Conservation (phyloP, 331 rosid genomes). For the Saraca asoca region DNA sequence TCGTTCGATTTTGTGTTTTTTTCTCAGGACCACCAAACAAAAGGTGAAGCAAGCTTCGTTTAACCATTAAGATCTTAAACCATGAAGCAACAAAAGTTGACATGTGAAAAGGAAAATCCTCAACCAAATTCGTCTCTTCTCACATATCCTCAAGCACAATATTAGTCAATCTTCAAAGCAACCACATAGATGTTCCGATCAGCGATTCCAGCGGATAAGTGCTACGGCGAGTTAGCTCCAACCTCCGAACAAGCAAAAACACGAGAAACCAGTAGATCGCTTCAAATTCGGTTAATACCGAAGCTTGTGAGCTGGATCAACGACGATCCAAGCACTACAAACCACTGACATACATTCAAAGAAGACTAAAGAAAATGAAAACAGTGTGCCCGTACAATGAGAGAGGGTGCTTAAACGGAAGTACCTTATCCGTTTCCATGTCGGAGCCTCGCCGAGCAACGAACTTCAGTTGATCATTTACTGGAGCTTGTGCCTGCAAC, state of each 20-base stretch:
- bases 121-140: background rate
- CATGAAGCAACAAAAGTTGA: conserved; percentile 1
- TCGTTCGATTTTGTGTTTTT: conserved; percentile 31
- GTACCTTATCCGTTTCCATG: conserved; percentile 70
- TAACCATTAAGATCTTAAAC: conserved; percentile 36
- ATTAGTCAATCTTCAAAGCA: background rate
- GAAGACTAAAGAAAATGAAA: background rate
- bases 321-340: conserved; percentile 47
- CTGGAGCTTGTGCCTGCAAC: conserved; percentile 30
- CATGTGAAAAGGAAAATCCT: background rate
- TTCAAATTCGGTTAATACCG: conserved; percentile 32
- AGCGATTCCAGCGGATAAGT: conserved; percentile 29
- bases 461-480: conserved; percentile 47
- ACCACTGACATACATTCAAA: conserved; percentile 3
- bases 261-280: conserved; percentile 53
- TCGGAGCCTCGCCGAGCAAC: conserved; percentile 54
- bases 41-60: conserved; percentile 24
- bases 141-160: conserved; percentile 4
- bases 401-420: conserved; percentile 24
- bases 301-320: conserved; percentile 49
- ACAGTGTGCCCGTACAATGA: conserved; percentile 31
- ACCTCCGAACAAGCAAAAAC: conserved; percentile 31
- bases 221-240: conserved; percentile 36
- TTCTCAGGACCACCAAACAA: conserved; percentile 24
- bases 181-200: conserved; percentile 31